Conservation (phyloP, 108 stramenopile species). For the Nitzschia inconspicua region DNA sequence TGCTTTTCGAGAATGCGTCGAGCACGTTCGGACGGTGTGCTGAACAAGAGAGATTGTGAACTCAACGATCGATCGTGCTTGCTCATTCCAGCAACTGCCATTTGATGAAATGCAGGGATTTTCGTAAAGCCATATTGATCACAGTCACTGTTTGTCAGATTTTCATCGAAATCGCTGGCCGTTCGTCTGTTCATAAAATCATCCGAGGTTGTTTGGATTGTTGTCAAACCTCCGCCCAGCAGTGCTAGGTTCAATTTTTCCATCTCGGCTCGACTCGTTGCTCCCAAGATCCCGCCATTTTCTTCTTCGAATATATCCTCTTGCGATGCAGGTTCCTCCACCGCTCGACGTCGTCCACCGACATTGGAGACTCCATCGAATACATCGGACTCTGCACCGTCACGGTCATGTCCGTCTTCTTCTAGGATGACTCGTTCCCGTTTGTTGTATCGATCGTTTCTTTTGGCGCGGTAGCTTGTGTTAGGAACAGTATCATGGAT, state of each 20-base stretch:
- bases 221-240: constrained; percentile 46
- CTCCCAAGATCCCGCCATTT: constrained; percentile 7
- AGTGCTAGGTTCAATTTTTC: constrained; percentile 27
- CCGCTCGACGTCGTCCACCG: neutral
- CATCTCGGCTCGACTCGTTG: neutral
- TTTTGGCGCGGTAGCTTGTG: neutral
- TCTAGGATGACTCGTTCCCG: constrained; percentile 13
- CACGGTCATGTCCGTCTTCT: constrained; percentile 11
- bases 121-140: constrained; percentile 47
- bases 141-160: constrained; percentile 41
- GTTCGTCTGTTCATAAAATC: constrained; percentile 38
- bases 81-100: constrained; percentile 30
- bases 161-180: constrained; percentile 51
- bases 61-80: constrained; percentile 9
- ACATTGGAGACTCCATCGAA: constrained; percentile 48
- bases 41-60: constrained; percentile 5
- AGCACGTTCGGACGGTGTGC: neutral
- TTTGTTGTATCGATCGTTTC: constrained; percentile 14
- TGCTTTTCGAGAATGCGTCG: neutral
- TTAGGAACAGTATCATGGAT: constrained; percentile 8
- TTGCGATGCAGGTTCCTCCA: neutral
- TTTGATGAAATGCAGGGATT: constrained; percentile 37
- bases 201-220: constrained; percentile 48
- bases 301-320: constrained; percentile 8
- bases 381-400: constrained; percentile 55